Conservation (phyloP, 1,284 basidiomycete genomes). For the Fomitiporia mediterranea region DNA sequence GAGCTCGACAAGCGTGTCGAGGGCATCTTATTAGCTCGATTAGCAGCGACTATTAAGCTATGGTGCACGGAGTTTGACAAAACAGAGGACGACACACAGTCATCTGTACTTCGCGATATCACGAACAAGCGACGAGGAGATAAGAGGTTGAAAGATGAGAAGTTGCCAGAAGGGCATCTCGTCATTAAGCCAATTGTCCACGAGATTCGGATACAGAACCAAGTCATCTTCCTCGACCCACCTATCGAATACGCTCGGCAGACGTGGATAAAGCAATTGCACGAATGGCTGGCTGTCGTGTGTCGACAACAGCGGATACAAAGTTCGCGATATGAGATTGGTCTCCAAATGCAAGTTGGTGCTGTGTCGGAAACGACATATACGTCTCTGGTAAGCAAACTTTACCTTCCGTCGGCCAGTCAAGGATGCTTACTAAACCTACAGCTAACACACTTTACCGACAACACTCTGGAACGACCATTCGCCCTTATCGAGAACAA, state of each 20-base stretch:
- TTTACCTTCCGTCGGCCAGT: neutral
- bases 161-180: conserved; percentile 52
- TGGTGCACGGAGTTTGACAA: conserved; percentile 88
- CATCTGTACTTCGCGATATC: conserved; percentile 47
- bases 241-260: conserved; percentile 93
- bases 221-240: conserved; percentile 97
- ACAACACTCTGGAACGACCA: conserved; percentile 74
- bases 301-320: conserved; percentile 86
- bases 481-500: conserved; percentile 88
- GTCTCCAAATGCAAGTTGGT: conserved; percentile 76
- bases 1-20: conserved; percentile 88
- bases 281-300: conserved; percentile 91
- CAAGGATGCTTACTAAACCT: conserved; percentile 5
- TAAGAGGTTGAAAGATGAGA: conserved; percentile 69
- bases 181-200: conserved; percentile 81
- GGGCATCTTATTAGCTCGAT: conserved; percentile 70
- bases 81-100: conserved; percentile 59
- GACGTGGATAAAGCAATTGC: conserved; percentile 88
- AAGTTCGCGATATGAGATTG: conserved; percentile 95
- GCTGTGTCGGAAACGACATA: conserved; percentile 69
- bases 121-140: conserved; percentile 59
- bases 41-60: conserved; percentile 75
- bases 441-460: conserved; percentile 74
- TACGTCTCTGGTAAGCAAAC: conserved; percentile 66
- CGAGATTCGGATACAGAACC: conserved; percentile 96